Percentiles rank a stretch among this genome's conserved stretches.
phyloP scores from a whole-genome alignment of 1,284 basidiomycete genomes.

The Golubevia pallescens region DNA sequence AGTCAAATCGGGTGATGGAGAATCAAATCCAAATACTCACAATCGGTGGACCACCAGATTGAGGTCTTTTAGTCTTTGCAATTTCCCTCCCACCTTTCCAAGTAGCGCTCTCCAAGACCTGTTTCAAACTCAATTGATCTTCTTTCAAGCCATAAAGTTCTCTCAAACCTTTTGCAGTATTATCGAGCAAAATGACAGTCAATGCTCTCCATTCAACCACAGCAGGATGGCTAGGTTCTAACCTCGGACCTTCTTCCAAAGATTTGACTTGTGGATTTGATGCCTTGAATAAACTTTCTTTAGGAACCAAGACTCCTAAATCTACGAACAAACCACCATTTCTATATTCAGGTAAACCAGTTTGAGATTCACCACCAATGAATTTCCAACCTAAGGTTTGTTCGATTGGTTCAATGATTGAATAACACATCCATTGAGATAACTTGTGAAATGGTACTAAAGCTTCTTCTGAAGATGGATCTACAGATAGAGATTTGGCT shows the following conservation, averaged over 20 bases:
- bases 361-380: constrained; percentile 77
- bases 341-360: constrained; percentile 85
- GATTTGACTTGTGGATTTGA: not conserved
- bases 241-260: not conserved
- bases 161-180: constrained; percentile 24
- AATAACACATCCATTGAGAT: constrained; percentile 75
- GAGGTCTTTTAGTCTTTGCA: constrained; percentile 77
- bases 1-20: too few relatives aligned
- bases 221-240: constrained; percentile 75
- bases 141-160: constrained; percentile 36
- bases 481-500: constrained; percentile 34
- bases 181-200: constrained; percentile 80
- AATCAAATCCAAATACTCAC: constrained; percentile 13
- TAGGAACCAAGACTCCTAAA: constrained; percentile 68
- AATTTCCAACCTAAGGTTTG: constrained; percentile 73
- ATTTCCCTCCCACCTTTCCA: constrained; percentile 93
- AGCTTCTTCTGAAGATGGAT: constrained; percentile 66
- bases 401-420: constrained; percentile 38
- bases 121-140: constrained; percentile 76
- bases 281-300: constrained; percentile 10
- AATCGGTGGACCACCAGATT: constrained; percentile 82
- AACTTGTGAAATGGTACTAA: constrained; percentile 95
- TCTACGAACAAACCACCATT: constrained; percentile 84
- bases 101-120: constrained; percentile 89
- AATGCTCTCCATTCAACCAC: constrained; percentile 94